Evolutionary conservation across 768 basidiomycete species (phyloP).

Genomic region (Tulasnella sp.): DNA sequence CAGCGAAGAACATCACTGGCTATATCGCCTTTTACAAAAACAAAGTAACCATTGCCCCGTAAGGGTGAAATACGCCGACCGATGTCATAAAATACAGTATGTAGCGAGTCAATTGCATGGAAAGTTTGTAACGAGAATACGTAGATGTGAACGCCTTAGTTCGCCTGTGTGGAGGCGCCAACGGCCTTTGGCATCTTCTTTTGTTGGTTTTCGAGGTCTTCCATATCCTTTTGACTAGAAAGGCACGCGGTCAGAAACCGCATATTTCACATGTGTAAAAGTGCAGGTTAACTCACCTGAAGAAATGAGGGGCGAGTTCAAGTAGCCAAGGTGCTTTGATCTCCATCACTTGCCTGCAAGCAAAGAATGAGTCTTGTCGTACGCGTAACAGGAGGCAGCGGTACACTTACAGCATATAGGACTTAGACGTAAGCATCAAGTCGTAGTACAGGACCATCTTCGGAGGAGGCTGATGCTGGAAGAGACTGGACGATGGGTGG

Average conservation of each 20-base stretch:
- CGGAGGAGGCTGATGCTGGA: constrained; percentile 91
- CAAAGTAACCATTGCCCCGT: constrained; percentile 21
- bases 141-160: background rate
- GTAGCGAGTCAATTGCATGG: background rate
- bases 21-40: constrained; percentile 78
- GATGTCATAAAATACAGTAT: background rate
- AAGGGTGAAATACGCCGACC: background rate
- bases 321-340: constrained; percentile 92
- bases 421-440: constrained; percentile 94
- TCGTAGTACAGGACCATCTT: constrained; percentile 91
- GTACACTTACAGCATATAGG: constrained; percentile 68
- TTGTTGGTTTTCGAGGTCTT: constrained; percentile 17
- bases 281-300: constrained; percentile 48
- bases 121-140: background rate
- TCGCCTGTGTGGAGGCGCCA: constrained; percentile 26
- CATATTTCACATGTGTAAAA: constrained; percentile 22
- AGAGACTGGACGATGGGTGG: constrained; percentile 90
- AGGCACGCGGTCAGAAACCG: constrained; percentile 20
- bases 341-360: constrained; percentile 83
- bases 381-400: background rate
- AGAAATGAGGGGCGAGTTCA: constrained; percentile 96
- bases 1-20: constrained; percentile 54
- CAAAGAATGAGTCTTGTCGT: background rate
- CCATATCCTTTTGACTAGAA: constrained; percentile 20
- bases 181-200: constrained; percentile 85